Percentiles rank a stretch among this genome's conserved stretches.
Conservation (phyloP, 2,329 filamentous ascomycete species). For the Annulohypoxylon truncatum region DNA sequence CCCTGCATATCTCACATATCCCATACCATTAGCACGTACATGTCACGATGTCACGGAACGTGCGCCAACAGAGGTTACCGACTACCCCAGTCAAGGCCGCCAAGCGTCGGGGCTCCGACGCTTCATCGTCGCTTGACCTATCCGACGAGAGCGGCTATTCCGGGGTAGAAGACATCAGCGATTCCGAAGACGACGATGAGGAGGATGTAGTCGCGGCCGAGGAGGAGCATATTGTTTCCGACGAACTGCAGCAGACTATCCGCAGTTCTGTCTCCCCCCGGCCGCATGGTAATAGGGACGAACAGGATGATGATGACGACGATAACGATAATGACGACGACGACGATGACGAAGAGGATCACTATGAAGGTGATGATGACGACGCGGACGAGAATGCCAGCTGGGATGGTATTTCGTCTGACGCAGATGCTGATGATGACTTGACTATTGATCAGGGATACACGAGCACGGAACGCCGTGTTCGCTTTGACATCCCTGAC, state of each 20-base stretch:
- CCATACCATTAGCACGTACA: slow-evolving; percentile 40
- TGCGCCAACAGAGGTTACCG: slow-evolving; percentile 59
- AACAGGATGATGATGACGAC: slow-evolving; percentile 46
- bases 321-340: slow-evolving; percentile 55
- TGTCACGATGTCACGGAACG: slow-evolving; percentile 64
- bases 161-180: slow-evolving; percentile 81
- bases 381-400: slow-evolving; percentile 58
- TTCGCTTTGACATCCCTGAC: slow-evolving; percentile 77
- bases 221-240: slow-evolving; percentile 76
- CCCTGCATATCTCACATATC: slow-evolving; percentile 44
- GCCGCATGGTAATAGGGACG: slow-evolving; percentile 57
- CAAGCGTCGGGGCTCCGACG: slow-evolving; percentile 63
- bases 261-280: slow-evolving; percentile 63
- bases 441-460: slow-evolving; percentile 47
- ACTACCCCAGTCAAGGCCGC: slow-evolving; percentile 57
- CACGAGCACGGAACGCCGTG: slow-evolving; percentile 67
- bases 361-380: slow-evolving; percentile 52
- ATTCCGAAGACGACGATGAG: slow-evolving; percentile 82
- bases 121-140: slow-evolving; percentile 66
- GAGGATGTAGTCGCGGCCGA: slow-evolving; percentile 81
- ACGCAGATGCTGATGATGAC: slow-evolving; percentile 57
- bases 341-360: slow-evolving; percentile 57
- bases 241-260: slow-evolving; percentile 54
- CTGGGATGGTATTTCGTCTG: slow-evolving; percentile 67
- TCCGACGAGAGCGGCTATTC: slow-evolving; percentile 78